Evolutionary conservation across 805 yeast genomes (phyloP), one percentile per base, ranked within the genome.

Genomic region (Saccharomycopsis babjevae): DNA sequence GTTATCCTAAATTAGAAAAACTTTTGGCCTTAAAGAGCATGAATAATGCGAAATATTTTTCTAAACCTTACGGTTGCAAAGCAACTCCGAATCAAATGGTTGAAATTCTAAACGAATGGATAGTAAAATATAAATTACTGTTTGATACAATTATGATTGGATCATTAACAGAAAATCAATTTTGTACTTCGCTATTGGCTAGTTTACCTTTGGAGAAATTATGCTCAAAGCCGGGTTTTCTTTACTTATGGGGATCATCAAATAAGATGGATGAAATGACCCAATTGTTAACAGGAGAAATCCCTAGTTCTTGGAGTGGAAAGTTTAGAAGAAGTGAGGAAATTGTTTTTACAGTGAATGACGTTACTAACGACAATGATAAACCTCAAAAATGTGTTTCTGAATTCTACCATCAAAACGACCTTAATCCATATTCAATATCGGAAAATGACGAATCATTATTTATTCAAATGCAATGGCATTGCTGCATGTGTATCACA

Each of bases 401-500:
- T 25, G 32, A 46, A 4, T 3, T n/a, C 16, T 46, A 25, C 28
- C 16, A 46, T 85, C 94, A 0, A 52, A 58, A 25, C 22, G 32
- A 46, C 13, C 28, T 46, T 16, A 46, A 46, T 25, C 25, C 57
- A 15, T 18, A 46, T 16, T 46, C 52, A 15, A 46, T 46, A 10
- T 5, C 28, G n/a, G 38, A 54, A 1, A 79, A 79, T 60, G 81
- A 79, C 18, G 76, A 76, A 39, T 66, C 77, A 1, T 69, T 88
- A 30, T 77, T 88, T 60, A 84, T 83, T 62, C 83, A 85, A 62
- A 84, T 88, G 72, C 94, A 88, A 73, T 92, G 97, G 97, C 97
- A 93, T 73, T 92, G 97, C 68, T 88, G 97, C 88, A 91, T 92
- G 97, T 93, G 97, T 67, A 88, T 92, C 59, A 92, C 96, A 1